phyloP scores from a whole-genome alignment of 148 eudicot genomes.

The Salicornia ramosissima region DNA sequence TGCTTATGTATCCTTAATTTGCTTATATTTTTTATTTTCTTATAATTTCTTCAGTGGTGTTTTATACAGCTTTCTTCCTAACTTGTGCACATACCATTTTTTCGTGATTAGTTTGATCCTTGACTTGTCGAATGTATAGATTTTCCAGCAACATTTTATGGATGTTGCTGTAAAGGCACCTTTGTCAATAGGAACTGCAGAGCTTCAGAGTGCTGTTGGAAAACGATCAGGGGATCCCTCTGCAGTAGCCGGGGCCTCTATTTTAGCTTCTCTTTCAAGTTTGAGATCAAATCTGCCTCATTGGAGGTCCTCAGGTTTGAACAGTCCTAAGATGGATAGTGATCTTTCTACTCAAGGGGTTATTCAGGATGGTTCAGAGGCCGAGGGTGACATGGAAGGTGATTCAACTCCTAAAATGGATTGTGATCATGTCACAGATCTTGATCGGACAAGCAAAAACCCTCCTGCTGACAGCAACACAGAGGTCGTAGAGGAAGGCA shows the following conservation, averaged over 20 bases:
- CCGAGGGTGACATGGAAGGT: constrained; percentile 66
- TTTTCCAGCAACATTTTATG: constrained; percentile 56
- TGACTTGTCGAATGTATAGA: constrained; percentile 37
- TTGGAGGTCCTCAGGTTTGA: constrained; percentile 49
- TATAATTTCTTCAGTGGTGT: neutral
- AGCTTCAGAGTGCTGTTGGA: constrained; percentile 43
- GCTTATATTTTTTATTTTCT: neutral
- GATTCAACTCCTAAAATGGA: constrained; percentile 57
- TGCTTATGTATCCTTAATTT: constrained; percentile 75
- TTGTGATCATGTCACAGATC: constrained; percentile 47
- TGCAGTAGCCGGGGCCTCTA: constrained; percentile 79
- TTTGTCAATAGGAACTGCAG: constrained; percentile 46
- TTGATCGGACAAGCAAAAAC: constrained; percentile 46
- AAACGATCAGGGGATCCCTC: constrained; percentile 79
- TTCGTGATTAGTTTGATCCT: constrained; percentile 30
- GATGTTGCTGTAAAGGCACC: constrained; percentile 58
- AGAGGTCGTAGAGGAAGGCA: constrained; percentile 53
- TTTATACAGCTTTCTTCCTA: neutral
- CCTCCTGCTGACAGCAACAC: constrained; percentile 43
- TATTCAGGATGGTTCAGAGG: constrained; percentile 59
- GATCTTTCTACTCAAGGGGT: constrained; percentile 54
- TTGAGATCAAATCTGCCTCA: constrained; percentile 51
- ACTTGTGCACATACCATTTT: constrained; percentile 1
- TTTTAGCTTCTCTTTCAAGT: constrained; percentile 79
- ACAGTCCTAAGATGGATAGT: constrained; percentile 45